phyloP scores from a whole-genome alignment of 2,329 filamentous ascomycete genomes.

The Hymenoscyphus albidus region DNA sequence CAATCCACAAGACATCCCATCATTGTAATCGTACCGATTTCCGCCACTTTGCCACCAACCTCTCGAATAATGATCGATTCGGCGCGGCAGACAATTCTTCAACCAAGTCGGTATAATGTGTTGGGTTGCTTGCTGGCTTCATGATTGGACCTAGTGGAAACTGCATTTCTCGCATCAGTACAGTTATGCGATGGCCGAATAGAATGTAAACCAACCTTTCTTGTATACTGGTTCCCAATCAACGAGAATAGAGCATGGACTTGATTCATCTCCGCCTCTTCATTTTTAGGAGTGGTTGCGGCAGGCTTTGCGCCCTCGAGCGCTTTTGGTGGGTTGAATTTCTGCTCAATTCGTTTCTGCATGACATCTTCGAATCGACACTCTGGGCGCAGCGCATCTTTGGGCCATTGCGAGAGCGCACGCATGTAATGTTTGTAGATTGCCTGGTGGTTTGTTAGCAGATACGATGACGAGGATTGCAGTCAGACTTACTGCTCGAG shows the following conservation, averaged over 20 bases:
- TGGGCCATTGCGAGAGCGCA: slow-evolving; percentile 57
- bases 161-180: slow-evolving; percentile 1
- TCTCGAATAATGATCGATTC: slow-evolving; percentile 49
- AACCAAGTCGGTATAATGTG: slow-evolving; percentile 59
- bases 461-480: neutral
- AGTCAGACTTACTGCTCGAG: slow-evolving; percentile 30
- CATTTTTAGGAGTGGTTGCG: slow-evolving; percentile 29
- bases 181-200: neutral
- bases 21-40: slow-evolving; percentile 57
- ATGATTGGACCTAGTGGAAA: slow-evolving; percentile 37
- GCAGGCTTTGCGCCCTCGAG: slow-evolving; percentile 3
- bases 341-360: slow-evolving; percentile 41
- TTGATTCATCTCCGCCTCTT: slow-evolving; percentile 51
- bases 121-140: slow-evolving; percentile 58
- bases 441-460: slow-evolving; percentile 35
- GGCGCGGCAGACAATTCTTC: slow-evolving; percentile 62
- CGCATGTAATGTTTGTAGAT: slow-evolving; percentile 47
- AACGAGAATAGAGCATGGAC: slow-evolving; percentile 57
- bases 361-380: slow-evolving; percentile 59
- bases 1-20: slow-evolving; percentile 3
- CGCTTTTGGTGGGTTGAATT: slow-evolving; percentile 19
- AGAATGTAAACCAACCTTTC: slow-evolving; percentile 41
- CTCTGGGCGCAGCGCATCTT: slow-evolving; percentile 59
- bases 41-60: slow-evolving; percentile 50
- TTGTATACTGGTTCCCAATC: slow-evolving; percentile 56